Percentiles rank a stretch among this genome's conserved stretches.
Evolutionary conservation across 805 yeast genomes (phyloP).

Genomic region (Lipomyces orientalis): DNA sequence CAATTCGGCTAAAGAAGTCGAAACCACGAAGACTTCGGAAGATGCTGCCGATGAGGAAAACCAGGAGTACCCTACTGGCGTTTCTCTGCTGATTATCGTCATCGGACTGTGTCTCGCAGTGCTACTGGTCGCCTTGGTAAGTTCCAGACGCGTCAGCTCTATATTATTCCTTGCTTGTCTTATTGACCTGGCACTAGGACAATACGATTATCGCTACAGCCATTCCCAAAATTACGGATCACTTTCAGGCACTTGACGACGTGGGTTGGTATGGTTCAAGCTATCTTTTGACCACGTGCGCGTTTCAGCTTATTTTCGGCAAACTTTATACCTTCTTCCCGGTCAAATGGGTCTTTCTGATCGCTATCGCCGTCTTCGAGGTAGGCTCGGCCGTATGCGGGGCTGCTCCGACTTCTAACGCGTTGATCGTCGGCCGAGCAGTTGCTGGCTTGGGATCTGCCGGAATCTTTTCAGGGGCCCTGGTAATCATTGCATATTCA

Average conservation of each 20-base stretch:
- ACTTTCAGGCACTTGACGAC: conserved; percentile 11
- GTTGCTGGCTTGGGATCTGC: conserved; percentile 76
- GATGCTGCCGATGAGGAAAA: neutral
- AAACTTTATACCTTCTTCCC: conserved; percentile 14
- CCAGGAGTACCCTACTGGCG: neutral
- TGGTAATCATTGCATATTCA: conserved; percentile 61
- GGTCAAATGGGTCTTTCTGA: conserved; percentile 12
- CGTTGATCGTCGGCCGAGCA: conserved; percentile 71
- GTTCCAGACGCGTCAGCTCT: neutral
- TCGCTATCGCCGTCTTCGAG: conserved; percentile 49
- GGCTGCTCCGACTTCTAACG: conserved; percentile 50
- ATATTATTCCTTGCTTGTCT: neutral
- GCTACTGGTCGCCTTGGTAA: conserved; percentile 17
- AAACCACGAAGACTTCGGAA: neutral
- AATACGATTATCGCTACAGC: conserved; percentile 22
- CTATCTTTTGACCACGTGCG: conserved; percentile 10
- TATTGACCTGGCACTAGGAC: conserved; percentile 5
- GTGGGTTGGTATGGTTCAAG: conserved; percentile 19
- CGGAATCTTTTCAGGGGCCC: conserved; percentile 62
- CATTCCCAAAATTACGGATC: conserved; percentile 14
- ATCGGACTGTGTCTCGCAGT: conserved; percentile 18
- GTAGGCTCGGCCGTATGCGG: conserved; percentile 38
- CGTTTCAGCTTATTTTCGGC: conserved; percentile 18
- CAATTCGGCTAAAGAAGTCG: neutral
- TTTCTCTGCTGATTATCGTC: neutral